Percentiles rank a stretch among this genome's conserved stretches.
Conservation (phyloP, 2,329 filamentous ascomycete genomes). For the Colletotrichum cuscutae region DNA sequence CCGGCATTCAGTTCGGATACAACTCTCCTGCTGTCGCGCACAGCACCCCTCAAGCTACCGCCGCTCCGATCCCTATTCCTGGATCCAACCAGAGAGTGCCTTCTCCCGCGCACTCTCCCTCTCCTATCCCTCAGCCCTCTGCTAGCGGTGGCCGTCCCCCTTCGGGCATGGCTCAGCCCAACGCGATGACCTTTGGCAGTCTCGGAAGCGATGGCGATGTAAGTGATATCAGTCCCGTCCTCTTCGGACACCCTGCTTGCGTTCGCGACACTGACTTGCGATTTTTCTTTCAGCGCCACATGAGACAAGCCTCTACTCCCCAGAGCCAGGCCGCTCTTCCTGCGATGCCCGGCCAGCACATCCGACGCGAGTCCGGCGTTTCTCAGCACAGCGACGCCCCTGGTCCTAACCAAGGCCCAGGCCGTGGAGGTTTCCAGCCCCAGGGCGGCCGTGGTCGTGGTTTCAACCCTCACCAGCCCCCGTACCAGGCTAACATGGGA, state of each 20-base stretch:
- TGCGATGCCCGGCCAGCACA: slow-evolving; percentile 75
- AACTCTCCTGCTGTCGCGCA: slow-evolving; percentile 75
- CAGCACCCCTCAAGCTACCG: slow-evolving; percentile 70
- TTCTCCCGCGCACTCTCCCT: slow-evolving; percentile 89
- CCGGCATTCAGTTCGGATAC: slow-evolving; percentile 85
- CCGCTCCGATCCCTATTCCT: slow-evolving; percentile 71
- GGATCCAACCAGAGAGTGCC: slow-evolving; percentile 74
- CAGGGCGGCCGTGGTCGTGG: slow-evolving; percentile 62
- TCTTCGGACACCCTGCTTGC: neutral
- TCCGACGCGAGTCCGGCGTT: slow-evolving; percentile 78
- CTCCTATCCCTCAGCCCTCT: slow-evolving; percentile 89
- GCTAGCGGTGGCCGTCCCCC: slow-evolving; percentile 88
- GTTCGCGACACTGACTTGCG: neutral
- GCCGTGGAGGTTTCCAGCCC: slow-evolving; percentile 63
- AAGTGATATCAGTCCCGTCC: slow-evolving; percentile 53
- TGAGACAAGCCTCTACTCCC: slow-evolving; percentile 70
- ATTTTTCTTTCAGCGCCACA: slow-evolving; percentile 66
- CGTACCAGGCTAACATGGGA: slow-evolving; percentile 55
- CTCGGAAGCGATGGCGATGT: slow-evolving; percentile 84
- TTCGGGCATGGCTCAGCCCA: slow-evolving; percentile 74
- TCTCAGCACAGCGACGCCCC: slow-evolving; percentile 65
- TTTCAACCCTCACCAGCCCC: slow-evolving; percentile 57
- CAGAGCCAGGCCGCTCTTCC: slow-evolving; percentile 70
- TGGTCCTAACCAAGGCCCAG: slow-evolving; percentile 67
- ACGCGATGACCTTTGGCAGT: slow-evolving; percentile 84